Conservation (phyloP, 129 eudicot genomes). For the Chrysanthemum seticuspe region DNA sequence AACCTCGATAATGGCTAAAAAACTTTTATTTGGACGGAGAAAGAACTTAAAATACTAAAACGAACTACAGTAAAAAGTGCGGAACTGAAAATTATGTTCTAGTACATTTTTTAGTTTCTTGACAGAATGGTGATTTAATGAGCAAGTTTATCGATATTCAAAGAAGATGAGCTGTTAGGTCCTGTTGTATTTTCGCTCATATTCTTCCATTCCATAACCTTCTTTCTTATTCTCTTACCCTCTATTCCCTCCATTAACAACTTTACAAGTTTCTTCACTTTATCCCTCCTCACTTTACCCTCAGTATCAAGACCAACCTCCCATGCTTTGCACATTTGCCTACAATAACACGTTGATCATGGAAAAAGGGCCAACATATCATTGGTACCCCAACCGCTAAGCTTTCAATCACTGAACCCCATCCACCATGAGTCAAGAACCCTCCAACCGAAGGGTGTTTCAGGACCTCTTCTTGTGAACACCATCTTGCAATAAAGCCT, state of each 20-base stretch:
- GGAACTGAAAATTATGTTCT: too few relatives aligned
- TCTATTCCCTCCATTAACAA: neutral
- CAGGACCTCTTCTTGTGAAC: conserved; percentile 53
- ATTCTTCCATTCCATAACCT: conserved; percentile 3
- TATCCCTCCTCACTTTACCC: neutral
- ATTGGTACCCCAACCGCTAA: conserved; percentile 45
- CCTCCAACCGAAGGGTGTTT: conserved; percentile 51
- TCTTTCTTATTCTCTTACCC: neutral
- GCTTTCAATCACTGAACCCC: conserved; percentile 60
- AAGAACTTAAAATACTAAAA: too few relatives aligned
- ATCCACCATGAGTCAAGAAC: conserved; percentile 57
- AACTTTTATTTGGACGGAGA: too few relatives aligned
- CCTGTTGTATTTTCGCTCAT: neutral
- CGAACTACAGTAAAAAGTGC: too few relatives aligned
- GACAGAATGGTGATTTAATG: too few relatives aligned
- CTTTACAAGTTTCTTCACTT: conserved; percentile 19
- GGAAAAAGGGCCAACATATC: conserved; percentile 51
- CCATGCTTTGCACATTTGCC: conserved; percentile 1
- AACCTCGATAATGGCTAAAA: too few relatives aligned
- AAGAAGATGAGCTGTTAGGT: neutral
- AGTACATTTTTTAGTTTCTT: too few relatives aligned
- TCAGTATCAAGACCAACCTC: conserved; percentile 17
- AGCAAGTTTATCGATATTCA: neutral
- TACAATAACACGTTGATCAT: conserved; percentile 6
- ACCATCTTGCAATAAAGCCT: conserved; percentile 54